These are phyloP conservation scores for Centella asiatica DNA, from an alignment of 129 eudicot genomes.

Conservation along the genomic window DNA sequence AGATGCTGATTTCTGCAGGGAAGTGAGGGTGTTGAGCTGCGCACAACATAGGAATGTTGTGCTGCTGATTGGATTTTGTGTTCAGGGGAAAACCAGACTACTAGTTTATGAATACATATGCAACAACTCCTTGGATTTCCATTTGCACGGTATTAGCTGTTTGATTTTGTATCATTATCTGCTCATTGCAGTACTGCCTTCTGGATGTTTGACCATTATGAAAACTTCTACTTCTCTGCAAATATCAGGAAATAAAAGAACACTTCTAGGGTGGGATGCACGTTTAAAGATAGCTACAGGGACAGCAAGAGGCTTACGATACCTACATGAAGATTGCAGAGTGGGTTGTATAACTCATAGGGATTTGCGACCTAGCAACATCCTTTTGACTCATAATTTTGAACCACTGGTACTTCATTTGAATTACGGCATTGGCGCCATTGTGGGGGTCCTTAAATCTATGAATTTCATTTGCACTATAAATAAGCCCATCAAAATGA, in stretches of 20 bases:
- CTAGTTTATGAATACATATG: slow-evolving; percentile 87
- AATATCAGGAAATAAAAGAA: slow-evolving; percentile 35
- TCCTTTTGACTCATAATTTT: slow-evolving; percentile 81
- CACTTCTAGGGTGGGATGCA: slow-evolving; percentile 47
- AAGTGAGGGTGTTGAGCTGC: slow-evolving; percentile 76
- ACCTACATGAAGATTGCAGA: slow-evolving; percentile 97
- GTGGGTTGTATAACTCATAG: slow-evolving; percentile 82
- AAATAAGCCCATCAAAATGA: background rate
- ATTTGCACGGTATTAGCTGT: slow-evolving; percentile 60
- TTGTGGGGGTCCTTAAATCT: background rate
- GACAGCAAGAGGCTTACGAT: slow-evolving; percentile 91
- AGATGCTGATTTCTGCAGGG: slow-evolving; percentile 85
- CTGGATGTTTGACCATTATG: background rate
- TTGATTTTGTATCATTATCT: background rate
- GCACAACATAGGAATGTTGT: slow-evolving; percentile 96
- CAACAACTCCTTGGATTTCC: slow-evolving; percentile 76
- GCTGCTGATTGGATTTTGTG: slow-evolving; percentile 81
- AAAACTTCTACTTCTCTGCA: background rate
- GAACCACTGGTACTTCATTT: slow-evolving; percentile 72
- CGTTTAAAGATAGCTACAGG: slow-evolving; percentile 84
- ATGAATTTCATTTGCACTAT: background rate
- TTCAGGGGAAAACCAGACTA: slow-evolving; percentile 48
- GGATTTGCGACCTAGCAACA: slow-evolving; percentile 78
- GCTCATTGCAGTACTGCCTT: background rate
- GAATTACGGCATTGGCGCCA: background rate